Evolutionary conservation across 2,329 filamentous ascomycete genomes (phyloP).

Genomic region (Dactylellina parvicollis): DNA sequence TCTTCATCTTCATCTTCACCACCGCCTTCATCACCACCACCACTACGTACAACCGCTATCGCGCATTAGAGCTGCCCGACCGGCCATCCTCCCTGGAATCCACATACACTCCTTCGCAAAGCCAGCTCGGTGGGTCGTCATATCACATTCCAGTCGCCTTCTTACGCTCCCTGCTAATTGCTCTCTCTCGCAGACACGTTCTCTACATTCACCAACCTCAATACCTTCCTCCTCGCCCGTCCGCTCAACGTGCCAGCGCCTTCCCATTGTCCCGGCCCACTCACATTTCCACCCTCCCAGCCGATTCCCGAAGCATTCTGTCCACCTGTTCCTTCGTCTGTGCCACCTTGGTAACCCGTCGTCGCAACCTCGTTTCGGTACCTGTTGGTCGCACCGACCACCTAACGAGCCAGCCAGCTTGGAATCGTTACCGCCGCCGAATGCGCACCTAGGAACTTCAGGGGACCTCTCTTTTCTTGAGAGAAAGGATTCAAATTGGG

Average conservation of each 20-base stretch:
- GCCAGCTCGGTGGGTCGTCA: too few relatives aligned
- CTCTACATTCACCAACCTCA: not conserved
- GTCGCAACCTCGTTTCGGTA: slow-evolving; percentile 6
- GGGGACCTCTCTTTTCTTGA: slow-evolving; percentile 7
- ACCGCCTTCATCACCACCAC: not conserved
- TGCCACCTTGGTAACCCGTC: not conserved
- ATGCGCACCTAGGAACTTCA: slow-evolving; percentile 16
- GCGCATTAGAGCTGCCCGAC: too few relatives aligned
- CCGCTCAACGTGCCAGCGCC: not conserved
- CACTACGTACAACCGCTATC: too few relatives aligned
- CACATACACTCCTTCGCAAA: too few relatives aligned
- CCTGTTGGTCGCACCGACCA: slow-evolving; percentile 1
- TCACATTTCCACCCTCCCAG: not conserved
- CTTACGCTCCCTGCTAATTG: not conserved
- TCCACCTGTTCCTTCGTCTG: not conserved
- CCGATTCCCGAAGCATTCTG: not conserved
- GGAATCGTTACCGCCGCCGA: slow-evolving; percentile 15
- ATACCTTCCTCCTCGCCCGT: too few relatives aligned
- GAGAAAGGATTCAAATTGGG: not conserved
- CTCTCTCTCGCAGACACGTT: not conserved
- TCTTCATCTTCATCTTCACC: not conserved
- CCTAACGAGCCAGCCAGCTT: slow-evolving; percentile 3
- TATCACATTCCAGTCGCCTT: too few relatives aligned
- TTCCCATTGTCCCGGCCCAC: not conserved
- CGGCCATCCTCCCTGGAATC: too few relatives aligned